phyloP scores from a whole-genome alignment of 805 yeast species.

The Wickerhamomyces ciferrii region DNA sequence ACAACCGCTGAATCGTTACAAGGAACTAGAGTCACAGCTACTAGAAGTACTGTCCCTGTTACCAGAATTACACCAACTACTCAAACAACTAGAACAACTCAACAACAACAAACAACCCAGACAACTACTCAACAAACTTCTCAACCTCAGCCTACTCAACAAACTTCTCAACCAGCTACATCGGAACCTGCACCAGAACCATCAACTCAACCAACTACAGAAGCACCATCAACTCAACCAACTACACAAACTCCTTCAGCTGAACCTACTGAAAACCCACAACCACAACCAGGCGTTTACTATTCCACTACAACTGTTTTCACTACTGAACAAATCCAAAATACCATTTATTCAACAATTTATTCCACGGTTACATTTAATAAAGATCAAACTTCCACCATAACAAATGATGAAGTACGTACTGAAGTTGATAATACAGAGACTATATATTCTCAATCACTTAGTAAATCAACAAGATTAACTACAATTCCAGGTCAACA shows the following conservation, averaged over 20 bases:
- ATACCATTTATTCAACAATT: not conserved
- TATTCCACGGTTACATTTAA: slow-evolving; percentile 2
- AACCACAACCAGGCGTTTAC: not conserved
- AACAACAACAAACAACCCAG: not conserved
- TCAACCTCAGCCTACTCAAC: not conserved
- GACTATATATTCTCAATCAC: slow-evolving; percentile 3
- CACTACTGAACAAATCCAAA: slow-evolving; percentile 1
- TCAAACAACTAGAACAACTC: not conserved
- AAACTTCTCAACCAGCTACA: not conserved
- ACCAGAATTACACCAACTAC: not conserved
- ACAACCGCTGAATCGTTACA: not conserved
- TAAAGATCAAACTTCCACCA: slow-evolving; percentile 2
- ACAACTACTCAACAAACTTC: not conserved
- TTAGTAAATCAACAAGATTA: slow-evolving; percentile 7
- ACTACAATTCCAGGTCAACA: slow-evolving; percentile 8
- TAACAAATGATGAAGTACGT: slow-evolving; percentile 1
- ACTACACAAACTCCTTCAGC: not conserved
- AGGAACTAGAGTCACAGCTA: not conserved
- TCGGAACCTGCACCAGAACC: slow-evolving; percentile 16
- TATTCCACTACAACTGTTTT: not conserved
- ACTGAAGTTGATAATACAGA: slow-evolving; percentile 2
- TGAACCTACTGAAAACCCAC: not conserved
- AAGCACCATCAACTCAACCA: not conserved
- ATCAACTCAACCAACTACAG: slow-evolving; percentile 14
- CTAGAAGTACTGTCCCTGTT: not conserved